Conservation (phyloP, 768 basidiomycete species). For the Panaeolus papilionaceus region DNA sequence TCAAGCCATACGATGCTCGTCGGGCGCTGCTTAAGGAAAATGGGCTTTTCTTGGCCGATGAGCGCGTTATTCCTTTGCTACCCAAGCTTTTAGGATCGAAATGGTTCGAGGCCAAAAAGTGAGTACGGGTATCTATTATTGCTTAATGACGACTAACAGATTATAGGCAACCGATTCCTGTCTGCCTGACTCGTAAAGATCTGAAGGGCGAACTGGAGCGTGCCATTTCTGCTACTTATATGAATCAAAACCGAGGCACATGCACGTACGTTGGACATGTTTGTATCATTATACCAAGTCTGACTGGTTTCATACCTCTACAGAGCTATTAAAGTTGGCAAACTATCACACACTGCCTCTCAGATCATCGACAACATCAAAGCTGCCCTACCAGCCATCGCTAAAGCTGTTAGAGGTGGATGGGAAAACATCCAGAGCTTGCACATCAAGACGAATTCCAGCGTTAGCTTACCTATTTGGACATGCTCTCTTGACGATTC, state of each 20-base stretch:
- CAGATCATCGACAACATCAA: slow-evolving; percentile 84
- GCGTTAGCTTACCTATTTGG: slow-evolving; percentile 92
- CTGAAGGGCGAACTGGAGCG: slow-evolving; percentile 92
- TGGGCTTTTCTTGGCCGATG: slow-evolving; percentile 93
- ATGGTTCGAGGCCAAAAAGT: slow-evolving; percentile 98
- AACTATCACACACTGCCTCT: slow-evolving; percentile 70
- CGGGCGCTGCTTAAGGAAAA: slow-evolving; percentile 87
- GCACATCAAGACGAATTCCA: slow-evolving; percentile 88
- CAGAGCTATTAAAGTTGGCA: slow-evolving; percentile 87
- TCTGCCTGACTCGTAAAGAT: slow-evolving; percentile 87
- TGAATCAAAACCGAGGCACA: slow-evolving; percentile 94
- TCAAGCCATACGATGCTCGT: slow-evolving; percentile 83
- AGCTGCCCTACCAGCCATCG: slow-evolving; percentile 77
- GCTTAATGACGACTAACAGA: slow-evolving; percentile 5
- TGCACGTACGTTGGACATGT: slow-evolving; percentile 72
- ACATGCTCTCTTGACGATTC: slow-evolving; percentile 69
- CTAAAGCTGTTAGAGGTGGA: slow-evolving; percentile 71
- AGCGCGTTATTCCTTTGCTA: slow-evolving; percentile 84
- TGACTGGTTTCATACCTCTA: neutral
- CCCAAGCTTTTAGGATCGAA: slow-evolving; percentile 87
- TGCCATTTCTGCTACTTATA: slow-evolving; percentile 93
- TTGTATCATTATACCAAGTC: slow-evolving; percentile 9
- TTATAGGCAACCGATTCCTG: slow-evolving; percentile 91
- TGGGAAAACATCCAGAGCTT: slow-evolving; percentile 94
- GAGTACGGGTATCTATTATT: slow-evolving; percentile 31